Percentiles rank a stretch among this genome's conserved stretches.
Conservation (phyloP, 177 flowering plant species). For the Vitis hybrid region DNA sequence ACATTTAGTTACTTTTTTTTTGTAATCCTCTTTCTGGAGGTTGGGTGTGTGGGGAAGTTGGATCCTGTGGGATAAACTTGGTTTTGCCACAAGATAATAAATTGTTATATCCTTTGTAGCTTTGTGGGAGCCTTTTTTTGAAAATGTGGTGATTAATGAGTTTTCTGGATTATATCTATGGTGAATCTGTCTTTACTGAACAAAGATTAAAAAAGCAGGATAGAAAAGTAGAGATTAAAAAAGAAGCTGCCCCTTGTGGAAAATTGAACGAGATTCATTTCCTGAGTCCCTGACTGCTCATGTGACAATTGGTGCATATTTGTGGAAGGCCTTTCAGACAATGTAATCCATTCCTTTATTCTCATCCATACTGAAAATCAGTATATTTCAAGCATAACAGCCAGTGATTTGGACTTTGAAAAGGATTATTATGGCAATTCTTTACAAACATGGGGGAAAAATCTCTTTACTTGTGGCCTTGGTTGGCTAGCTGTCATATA, state of each 20-base stretch:
- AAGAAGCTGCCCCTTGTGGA: too few species aligned
- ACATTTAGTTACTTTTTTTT: background rate
- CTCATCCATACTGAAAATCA: background rate
- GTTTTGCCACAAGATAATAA: background rate
- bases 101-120: background rate
- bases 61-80: background rate
- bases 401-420: background rate
- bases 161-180: background rate
- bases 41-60: background rate
- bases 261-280: too few species aligned
- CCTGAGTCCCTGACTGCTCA: background rate
- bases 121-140: background rate
- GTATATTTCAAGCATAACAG: background rate
- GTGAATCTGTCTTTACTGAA: background rate
- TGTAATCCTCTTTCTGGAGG: background rate
- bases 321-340: background rate
- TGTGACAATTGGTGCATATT: background rate
- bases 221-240: background rate
- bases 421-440: too few species aligned
- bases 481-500: background rate
- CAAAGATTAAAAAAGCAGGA: background rate
- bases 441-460: background rate
- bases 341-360: background rate
- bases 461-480: background rate
- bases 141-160: background rate